Conservation (phyloP, 805 yeast genomes). For the Yarrowia keelungensis region DNA sequence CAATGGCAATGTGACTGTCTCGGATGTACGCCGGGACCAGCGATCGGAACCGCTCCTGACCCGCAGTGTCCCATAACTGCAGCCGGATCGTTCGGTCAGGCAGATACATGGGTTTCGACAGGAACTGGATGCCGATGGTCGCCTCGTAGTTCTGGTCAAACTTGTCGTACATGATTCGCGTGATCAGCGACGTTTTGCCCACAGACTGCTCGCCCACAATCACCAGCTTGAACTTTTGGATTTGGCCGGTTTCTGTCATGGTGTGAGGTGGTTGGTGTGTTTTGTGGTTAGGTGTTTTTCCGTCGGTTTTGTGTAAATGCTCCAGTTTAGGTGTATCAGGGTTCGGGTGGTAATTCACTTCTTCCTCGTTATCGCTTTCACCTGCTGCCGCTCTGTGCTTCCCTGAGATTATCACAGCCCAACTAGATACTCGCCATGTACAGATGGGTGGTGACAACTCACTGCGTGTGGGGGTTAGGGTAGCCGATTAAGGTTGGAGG, state of each 20-base stretch:
- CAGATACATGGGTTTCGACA: slow-evolving; percentile 78
- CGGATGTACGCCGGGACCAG: slow-evolving; percentile 94
- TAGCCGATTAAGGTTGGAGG: neutral
- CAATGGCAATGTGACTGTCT: slow-evolving; percentile 96
- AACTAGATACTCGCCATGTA: slow-evolving; percentile 2
- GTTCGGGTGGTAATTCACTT: neutral
- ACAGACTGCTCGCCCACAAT: slow-evolving; percentile 98
- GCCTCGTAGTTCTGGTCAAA: slow-evolving; percentile 95
- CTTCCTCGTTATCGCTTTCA: too few species aligned
- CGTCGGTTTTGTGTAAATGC: neutral
- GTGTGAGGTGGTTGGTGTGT: neutral
- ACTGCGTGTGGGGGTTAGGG: slow-evolving; percentile 24
- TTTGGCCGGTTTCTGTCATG: slow-evolving; percentile 43
- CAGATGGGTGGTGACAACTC: slow-evolving; percentile 18
- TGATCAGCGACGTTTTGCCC: slow-evolving; percentile 93
- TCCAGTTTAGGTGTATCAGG: neutral
- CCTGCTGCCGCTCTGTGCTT: slow-evolving; percentile 3
- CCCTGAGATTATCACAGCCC: slow-evolving; percentile 3
- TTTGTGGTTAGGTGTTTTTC: neutral
- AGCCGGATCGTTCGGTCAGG: slow-evolving; percentile 95
- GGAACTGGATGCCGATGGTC: slow-evolving; percentile 94
- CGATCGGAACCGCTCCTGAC: slow-evolving; percentile 94
- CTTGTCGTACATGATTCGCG: slow-evolving; percentile 98
- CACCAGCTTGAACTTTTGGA: slow-evolving; percentile 65
- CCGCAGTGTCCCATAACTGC: slow-evolving; percentile 98